Percentiles rank a stretch among this genome's conserved stretches.
These are phyloP conservation scores for Haplographium delicatum DNA, from an alignment of 495 filamentous ascomycete genomes.

Conservation along the genomic window DNA sequence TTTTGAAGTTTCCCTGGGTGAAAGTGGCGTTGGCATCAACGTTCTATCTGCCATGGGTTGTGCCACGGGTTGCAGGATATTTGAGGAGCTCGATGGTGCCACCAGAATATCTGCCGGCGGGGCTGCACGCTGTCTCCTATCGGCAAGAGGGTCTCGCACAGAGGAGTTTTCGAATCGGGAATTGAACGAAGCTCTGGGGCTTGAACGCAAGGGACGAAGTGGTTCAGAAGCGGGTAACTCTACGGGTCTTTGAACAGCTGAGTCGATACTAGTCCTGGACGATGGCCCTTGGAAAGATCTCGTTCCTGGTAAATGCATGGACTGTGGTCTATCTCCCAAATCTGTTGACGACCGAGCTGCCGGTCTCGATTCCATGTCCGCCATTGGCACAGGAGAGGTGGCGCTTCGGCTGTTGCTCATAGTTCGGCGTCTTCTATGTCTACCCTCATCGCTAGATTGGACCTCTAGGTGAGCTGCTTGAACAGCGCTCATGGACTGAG, in stretches of 20 bases:
- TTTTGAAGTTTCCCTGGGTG: slow-evolving; percentile 10
- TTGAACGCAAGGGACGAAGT: too few relatives aligned
- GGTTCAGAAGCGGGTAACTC: slow-evolving; percentile 12
- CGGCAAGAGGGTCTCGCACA: neutral
- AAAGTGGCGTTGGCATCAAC: slow-evolving; percentile 22
- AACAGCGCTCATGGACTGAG: slow-evolving; percentile 30
- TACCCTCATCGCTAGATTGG: slow-evolving; percentile 34
- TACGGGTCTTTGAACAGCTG: slow-evolving; percentile 5
- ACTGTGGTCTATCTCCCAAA: slow-evolving; percentile 40
- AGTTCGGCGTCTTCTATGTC: slow-evolving; percentile 34
- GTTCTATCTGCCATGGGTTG: slow-evolving; percentile 12
- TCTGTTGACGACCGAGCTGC: slow-evolving; percentile 57
- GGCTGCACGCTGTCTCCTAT: slow-evolving; percentile 14
- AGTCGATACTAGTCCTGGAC: slow-evolving; percentile 43
- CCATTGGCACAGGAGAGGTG: slow-evolving; percentile 34
- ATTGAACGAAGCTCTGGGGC: neutral
- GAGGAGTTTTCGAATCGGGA: slow-evolving; percentile 6
- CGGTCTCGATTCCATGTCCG: slow-evolving; percentile 36
- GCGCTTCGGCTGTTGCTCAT: slow-evolving; percentile 38
- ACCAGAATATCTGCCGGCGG: slow-evolving; percentile 21
- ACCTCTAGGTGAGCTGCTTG: slow-evolving; percentile 37
- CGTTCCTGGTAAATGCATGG: slow-evolving; percentile 27
- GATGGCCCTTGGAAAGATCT: slow-evolving; percentile 22
- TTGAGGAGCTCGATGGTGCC: slow-evolving; percentile 3
- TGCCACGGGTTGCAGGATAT: slow-evolving; percentile 1